phyloP scores from a whole-genome alignment of 2,329 filamentous ascomycete species.

The Sporothrix mexicana region DNA sequence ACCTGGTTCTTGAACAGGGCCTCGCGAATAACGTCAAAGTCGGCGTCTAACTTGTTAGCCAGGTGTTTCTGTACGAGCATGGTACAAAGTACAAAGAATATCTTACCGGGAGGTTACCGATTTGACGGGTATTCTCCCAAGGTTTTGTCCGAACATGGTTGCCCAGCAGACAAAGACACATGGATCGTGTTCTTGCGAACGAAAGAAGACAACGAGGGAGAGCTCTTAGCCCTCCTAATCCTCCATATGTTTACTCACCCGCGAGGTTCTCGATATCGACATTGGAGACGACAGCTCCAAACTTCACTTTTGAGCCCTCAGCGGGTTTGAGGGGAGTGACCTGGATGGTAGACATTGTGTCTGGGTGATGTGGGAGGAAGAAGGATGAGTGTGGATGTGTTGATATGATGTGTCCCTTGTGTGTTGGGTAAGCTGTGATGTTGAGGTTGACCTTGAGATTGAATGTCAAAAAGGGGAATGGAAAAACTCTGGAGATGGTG shows the following conservation, averaged over 20 bases:
- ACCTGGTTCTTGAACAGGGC: conserved; percentile 73
- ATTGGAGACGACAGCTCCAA: conserved; percentile 65
- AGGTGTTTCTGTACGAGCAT: background rate
- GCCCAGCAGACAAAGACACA: conserved; percentile 28
- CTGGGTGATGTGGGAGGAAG: background rate
- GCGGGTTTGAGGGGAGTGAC: conserved; percentile 34
- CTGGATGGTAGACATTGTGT: conserved; percentile 38
- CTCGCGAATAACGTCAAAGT: conserved; percentile 67
- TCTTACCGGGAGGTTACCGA: conserved; percentile 42
- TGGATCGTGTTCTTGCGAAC: background rate
- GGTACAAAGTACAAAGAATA: background rate
- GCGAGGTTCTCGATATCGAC: conserved; percentile 66
- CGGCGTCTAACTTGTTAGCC: conserved; percentile 54
- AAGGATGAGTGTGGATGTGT: background rate
- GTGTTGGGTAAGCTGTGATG: background rate
- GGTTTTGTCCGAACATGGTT: conserved; percentile 16
- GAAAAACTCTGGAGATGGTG: background rate
- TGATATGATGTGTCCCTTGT: background rate
- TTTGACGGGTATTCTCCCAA: conserved; percentile 41
- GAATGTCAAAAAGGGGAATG: background rate
- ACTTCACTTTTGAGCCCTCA: conserved; percentile 51
- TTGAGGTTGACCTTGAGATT: background rate
- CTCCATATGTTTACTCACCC: conserved; percentile 53
- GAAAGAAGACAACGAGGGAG: background rate
- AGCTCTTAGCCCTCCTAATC: background rate